A percentile compares a stretch with the other conserved stretches of the same genome.
These are phyloP conservation scores for Salinomyces thailandicus DNA, from an alignment of 2,329 filamentous ascomycete species.

Conservation along the genomic window DNA sequence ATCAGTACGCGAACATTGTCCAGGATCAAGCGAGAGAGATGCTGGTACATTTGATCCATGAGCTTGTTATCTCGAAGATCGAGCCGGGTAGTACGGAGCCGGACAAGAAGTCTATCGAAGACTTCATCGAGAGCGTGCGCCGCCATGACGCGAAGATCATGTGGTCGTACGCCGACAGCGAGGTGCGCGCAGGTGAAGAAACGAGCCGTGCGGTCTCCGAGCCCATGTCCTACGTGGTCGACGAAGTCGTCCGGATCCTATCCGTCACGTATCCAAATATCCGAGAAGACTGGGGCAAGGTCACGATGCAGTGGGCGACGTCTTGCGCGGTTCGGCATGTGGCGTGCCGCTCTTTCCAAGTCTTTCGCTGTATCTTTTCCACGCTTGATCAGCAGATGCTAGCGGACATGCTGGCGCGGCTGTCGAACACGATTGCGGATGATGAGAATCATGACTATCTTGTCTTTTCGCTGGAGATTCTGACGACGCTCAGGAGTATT, in stretches of 20 bases:
- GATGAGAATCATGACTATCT: conserved; percentile 81
- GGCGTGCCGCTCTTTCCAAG: conserved; percentile 92
- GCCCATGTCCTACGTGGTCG: conserved; percentile 76
- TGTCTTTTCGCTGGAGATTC: conserved; percentile 93
- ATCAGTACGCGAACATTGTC: conserved; percentile 88
- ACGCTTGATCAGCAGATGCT: conserved; percentile 88
- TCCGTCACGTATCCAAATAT: conserved; percentile 73
- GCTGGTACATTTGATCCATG: conserved; percentile 94
- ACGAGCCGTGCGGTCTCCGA: conserved; percentile 68
- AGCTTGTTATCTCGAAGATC: conserved; percentile 71
- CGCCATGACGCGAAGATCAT: conserved; percentile 74
- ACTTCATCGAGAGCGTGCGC: conserved; percentile 77
- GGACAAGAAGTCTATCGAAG: conserved; percentile 68
- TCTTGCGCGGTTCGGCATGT: conserved; percentile 91
- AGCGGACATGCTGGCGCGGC: conserved; percentile 85
- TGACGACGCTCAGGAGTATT: conserved; percentile 86
- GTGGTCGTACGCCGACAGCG: conserved; percentile 91
- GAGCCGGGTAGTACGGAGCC: conserved; percentile 60
- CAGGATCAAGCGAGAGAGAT: conserved; percentile 96
- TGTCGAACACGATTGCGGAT: conserved; percentile 95
- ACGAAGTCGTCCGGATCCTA: conserved; percentile 75
- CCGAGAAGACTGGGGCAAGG: conserved; percentile 80
- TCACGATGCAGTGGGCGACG: conserved; percentile 90
- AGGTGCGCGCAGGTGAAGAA: conserved; percentile 54
- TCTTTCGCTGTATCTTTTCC: conserved; percentile 88